Evolutionary conservation across 108 stramenopile species (phyloP).

Genomic region (Cyclotella kingstonii): DNA sequence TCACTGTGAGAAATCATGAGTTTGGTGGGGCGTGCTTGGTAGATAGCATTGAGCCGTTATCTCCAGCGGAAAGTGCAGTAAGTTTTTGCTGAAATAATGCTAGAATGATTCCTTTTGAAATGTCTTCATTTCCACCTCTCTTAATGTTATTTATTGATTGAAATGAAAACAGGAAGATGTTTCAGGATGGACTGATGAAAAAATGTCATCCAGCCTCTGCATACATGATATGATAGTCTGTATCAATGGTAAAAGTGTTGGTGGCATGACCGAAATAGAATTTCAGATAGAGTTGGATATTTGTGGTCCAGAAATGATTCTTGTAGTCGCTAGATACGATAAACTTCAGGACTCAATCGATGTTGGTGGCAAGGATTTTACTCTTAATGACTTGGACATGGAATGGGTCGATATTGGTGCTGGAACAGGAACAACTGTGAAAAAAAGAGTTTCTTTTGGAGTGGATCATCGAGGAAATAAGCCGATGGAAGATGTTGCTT

Average conservation of each 20-base stretch:
- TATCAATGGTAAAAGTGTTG: slow-evolving; percentile 67
- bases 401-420: slow-evolving; percentile 51
- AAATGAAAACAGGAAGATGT: slow-evolving; percentile 18
- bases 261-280: slow-evolving; percentile 62
- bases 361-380: not conserved
- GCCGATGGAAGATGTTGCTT: not conserved
- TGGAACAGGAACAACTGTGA: slow-evolving; percentile 6
- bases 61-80: slow-evolving; percentile 71
- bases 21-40: slow-evolving; percentile 84
- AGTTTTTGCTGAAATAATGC: no score
- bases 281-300: slow-evolving; percentile 64
- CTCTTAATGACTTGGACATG: slow-evolving; percentile 34
- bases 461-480: not conserved
- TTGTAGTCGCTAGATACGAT: slow-evolving; percentile 40
- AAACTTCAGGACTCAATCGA: not conserved
- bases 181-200: slow-evolving; percentile 23
- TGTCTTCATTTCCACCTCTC: no score
- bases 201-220: slow-evolving; percentile 23
- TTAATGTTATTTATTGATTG: not conserved
- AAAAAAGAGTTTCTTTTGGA: slow-evolving; percentile 31
- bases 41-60: slow-evolving; percentile 50
- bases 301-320: slow-evolving; percentile 39
- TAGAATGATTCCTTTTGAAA: no score
- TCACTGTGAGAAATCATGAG: slow-evolving; percentile 56
- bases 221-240: slow-evolving; percentile 73